phyloP scores from a whole-genome alignment of 73 alveolate genomes.

The Stentor coeruleus region DNA sequence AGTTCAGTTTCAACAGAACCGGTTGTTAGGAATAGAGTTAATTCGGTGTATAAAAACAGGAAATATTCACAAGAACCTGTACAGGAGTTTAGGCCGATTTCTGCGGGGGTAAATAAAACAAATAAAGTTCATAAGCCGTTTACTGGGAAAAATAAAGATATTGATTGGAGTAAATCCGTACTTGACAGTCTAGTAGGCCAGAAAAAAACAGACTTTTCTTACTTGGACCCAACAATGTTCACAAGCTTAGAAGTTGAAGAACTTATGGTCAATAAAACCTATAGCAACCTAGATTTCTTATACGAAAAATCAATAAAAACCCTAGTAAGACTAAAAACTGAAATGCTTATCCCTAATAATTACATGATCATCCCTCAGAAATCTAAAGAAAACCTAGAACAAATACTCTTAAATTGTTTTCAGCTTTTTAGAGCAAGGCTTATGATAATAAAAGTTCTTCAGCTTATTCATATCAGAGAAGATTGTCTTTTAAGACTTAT shows the following conservation, averaged over 20 bases:
- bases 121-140: neutral
- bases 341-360: neutral
- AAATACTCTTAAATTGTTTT: neutral
- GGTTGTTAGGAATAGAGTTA: neutral
- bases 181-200: neutral
- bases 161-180: neutral
- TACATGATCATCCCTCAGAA: neutral
- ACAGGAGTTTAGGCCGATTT: too few relatives aligned
- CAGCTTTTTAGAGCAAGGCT: neutral
- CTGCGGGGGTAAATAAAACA: neutral
- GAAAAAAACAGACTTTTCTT: neutral
- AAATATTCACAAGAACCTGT: neutral
- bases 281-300: neutral
- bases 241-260: neutral
- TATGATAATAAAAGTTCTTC: neutral
- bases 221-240: neutral
- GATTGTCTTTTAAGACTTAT: neutral
- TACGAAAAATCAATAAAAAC: neutral
- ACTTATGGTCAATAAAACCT: neutral
- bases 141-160: neutral
- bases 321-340: neutral
- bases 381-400: neutral
- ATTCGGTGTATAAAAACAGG: neutral
- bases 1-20: neutral
- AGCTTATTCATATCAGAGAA: conserved; percentile 10